phyloP scores from a whole-genome alignment of 108 stramenopile genomes.

The Parmales sp. region DNA sequence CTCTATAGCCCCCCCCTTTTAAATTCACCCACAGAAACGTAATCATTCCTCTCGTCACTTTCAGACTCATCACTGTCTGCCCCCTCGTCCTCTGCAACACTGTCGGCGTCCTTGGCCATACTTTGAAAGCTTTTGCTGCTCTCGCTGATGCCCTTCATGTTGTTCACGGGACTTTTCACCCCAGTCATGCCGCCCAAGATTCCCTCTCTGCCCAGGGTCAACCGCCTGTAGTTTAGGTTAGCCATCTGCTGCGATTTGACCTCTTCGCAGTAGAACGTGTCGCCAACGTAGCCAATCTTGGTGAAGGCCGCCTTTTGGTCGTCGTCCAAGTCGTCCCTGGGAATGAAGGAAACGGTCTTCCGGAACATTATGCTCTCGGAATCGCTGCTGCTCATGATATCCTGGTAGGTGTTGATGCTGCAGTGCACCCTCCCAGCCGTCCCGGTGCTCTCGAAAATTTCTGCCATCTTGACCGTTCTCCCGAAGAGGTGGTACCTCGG shows the following conservation, averaged over 20 bases:
- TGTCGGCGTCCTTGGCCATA: too few species aligned
- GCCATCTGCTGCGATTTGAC: background rate
- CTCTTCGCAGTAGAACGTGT: background rate
- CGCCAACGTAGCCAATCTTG: background rate
- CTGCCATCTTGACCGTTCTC: conserved; percentile 23
- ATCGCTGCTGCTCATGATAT: background rate
- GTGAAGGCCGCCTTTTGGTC: background rate
- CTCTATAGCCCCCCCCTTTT: too few species aligned
- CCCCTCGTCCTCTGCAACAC: too few species aligned
- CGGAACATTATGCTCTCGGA: background rate
- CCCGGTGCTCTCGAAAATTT: conserved; percentile 19
- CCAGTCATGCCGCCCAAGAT: too few species aligned
- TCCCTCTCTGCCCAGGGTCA: background rate
- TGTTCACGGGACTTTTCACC: too few species aligned
- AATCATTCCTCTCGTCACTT: too few species aligned
- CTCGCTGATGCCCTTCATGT: too few species aligned
- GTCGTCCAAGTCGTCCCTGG: background rate
- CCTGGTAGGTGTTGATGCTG: background rate
- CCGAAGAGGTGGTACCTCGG: conserved; percentile 47
- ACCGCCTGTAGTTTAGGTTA: background rate
- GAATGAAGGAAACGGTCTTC: background rate
- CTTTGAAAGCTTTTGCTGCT: too few species aligned
- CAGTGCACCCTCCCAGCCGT: conserved; percentile 17
- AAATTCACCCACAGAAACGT: too few species aligned
- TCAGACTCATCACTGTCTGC: too few species aligned